These are phyloP conservation scores for Aristolochia contorta DNA, from an alignment of 164 flowering plant genomes.

Conservation along the genomic window DNA sequence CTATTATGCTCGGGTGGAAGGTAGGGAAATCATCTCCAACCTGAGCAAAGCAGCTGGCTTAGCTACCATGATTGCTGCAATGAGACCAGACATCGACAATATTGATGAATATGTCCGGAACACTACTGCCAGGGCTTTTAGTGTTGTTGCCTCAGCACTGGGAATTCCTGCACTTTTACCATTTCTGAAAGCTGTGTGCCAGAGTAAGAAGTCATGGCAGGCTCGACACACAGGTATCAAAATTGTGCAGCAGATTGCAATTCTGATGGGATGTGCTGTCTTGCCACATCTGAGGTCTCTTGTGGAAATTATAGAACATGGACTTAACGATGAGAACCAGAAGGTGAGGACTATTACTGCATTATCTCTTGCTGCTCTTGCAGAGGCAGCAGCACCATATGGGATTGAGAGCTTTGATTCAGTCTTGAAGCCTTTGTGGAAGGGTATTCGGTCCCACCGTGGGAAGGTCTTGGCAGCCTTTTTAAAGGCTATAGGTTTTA, in stretches of 20 bases:
- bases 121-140: conserved; percentile 96
- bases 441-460: conserved; percentile 92
- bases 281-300: conserved; percentile 88
- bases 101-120: conserved; percentile 97
- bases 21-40: conserved; percentile 94
- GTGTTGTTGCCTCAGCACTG: conserved; percentile 98
- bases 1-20: conserved; percentile 97
- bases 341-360: conserved; percentile 96
- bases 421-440: conserved; percentile 96
- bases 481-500: conserved; percentile 92
- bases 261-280: conserved; percentile 95
- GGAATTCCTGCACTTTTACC: conserved; percentile 96
- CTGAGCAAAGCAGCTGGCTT: conserved; percentile 97
- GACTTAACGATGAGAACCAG: conserved; percentile 94
- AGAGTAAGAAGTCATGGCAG: conserved; percentile 99
- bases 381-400: conserved; percentile 98
- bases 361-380: conserved; percentile 89
- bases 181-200: conserved; percentile 94
- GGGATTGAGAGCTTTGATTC: conserved; percentile 99
- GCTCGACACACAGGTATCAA: conserved; percentile 97
- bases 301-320: conserved; percentile 95
- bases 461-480: conserved; percentile 99
- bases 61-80: conserved; percentile 99
- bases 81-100: conserved; percentile 98
- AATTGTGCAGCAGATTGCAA: conserved; percentile 97